Percentiles rank a stretch among this genome's conserved stretches.
These are phyloP conservation scores for Phytophthora podocarpi DNA, from an alignment of 352 stramenopile genomes.

Conservation along the genomic window DNA sequence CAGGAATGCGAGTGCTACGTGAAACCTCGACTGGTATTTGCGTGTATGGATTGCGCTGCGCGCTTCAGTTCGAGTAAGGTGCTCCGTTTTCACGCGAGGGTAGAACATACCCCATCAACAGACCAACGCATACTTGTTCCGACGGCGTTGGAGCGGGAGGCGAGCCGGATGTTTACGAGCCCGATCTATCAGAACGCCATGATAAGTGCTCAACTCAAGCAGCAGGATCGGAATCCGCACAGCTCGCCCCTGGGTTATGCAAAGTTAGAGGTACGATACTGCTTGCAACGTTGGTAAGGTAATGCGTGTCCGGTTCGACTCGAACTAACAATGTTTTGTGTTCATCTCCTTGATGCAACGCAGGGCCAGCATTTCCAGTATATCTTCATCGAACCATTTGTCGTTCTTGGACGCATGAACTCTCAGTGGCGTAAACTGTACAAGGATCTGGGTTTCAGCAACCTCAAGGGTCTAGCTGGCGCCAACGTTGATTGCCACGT, in stretches of 20 bases:
- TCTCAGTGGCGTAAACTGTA: slow-evolving; percentile 66
- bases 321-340: slow-evolving; percentile 12
- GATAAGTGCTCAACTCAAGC: slow-evolving; percentile 43
- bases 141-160: slow-evolving; percentile 38
- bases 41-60: slow-evolving; percentile 47
- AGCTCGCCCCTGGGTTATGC: slow-evolving; percentile 63
- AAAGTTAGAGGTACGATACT: slow-evolving; percentile 65
- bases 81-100: slow-evolving; percentile 54
- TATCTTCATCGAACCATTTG: slow-evolving; percentile 69
- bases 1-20: slow-evolving; percentile 69
- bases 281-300: neutral
- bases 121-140: neutral
- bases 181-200: slow-evolving; percentile 56
- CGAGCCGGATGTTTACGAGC: slow-evolving; percentile 46
- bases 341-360: slow-evolving; percentile 1
- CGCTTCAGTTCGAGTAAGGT: slow-evolving; percentile 60
- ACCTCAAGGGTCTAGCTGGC: slow-evolving; percentile 52
- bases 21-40: slow-evolving; percentile 54
- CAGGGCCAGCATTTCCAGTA: slow-evolving; percentile 68
- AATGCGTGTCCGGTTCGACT: neutral
- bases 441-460: slow-evolving; percentile 47
- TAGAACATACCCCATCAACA: slow-evolving; percentile 38
- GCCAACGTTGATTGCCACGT: slow-evolving; percentile 75
- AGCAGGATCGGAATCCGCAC: slow-evolving; percentile 25
- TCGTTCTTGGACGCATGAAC: slow-evolving; percentile 69